phyloP scores from a whole-genome alignment of 1,284 basidiomycete genomes.

The Pisolithus thermaeus region DNA sequence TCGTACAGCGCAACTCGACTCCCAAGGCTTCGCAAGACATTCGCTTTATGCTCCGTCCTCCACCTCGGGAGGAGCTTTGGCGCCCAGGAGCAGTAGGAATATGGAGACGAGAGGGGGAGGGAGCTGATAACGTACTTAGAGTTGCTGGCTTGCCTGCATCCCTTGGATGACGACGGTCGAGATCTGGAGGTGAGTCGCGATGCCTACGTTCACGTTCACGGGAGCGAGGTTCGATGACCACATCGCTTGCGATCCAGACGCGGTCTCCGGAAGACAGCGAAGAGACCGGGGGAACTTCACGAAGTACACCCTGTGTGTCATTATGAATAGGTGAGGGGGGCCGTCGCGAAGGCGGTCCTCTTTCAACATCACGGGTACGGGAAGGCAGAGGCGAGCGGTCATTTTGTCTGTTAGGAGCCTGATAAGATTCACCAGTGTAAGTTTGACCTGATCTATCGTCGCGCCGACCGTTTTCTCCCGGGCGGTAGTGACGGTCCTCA shows the following conservation, averaged over 20 bases:
- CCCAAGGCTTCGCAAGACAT: slow-evolving; percentile 49
- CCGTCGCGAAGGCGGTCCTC: slow-evolving; percentile 15
- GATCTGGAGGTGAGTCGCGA: slow-evolving; percentile 20
- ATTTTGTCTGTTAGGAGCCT: slow-evolving; percentile 20
- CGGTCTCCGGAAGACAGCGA: slow-evolving; percentile 18
- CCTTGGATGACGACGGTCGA: slow-evolving; percentile 31
- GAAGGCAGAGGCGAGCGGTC: slow-evolving; percentile 18
- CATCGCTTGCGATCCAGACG: slow-evolving; percentile 12
- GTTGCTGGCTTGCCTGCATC: slow-evolving; percentile 44
- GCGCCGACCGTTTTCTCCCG: slow-evolving; percentile 30
- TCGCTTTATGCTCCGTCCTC: slow-evolving; percentile 38
- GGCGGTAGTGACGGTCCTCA: slow-evolving; percentile 62
- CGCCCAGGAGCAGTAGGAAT: slow-evolving; percentile 36
- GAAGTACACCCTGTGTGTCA: slow-evolving; percentile 22
- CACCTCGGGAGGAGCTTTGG: slow-evolving; percentile 43
- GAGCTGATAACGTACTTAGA: slow-evolving; percentile 76
- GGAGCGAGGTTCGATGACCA: slow-evolving; percentile 12
- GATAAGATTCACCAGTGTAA: slow-evolving; percentile 29
- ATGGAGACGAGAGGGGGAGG: slow-evolving; percentile 34
- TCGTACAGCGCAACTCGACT: slow-evolving; percentile 39
- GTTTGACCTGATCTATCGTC: slow-evolving; percentile 23
- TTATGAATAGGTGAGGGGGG: slow-evolving; percentile 16
- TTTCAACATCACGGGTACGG: slow-evolving; percentile 21
- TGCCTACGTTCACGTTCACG: slow-evolving; percentile 21
- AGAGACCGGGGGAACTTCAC: slow-evolving; percentile 21